These are phyloP conservation scores for Orbilia quercus DNA, from an alignment of 2,329 filamentous ascomycete species.

Conservation along the genomic window DNA sequence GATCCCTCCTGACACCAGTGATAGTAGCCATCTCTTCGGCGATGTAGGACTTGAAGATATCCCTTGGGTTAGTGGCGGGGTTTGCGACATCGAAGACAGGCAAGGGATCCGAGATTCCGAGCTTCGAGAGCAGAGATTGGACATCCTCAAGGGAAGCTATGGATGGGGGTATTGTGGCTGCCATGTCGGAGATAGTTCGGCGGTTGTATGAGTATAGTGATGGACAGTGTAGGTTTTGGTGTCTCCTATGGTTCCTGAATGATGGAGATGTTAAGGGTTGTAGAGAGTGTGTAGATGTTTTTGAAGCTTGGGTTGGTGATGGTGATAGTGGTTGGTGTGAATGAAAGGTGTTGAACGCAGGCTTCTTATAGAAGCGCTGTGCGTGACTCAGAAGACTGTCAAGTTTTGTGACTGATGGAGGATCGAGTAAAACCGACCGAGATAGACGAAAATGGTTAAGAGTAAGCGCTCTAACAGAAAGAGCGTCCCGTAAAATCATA, in stretches of 20 bases:
- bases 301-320: conserved; percentile 16
- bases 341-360: conserved; percentile 18
- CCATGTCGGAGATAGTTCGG: conserved; percentile 36
- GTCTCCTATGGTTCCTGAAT: background rate
- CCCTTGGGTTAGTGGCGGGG: conserved; percentile 78
- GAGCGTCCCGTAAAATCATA: conserved; percentile 23
- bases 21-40: conserved; percentile 75
- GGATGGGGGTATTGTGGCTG: conserved; percentile 46
- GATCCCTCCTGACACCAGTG: conserved; percentile 75
- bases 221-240: background rate
- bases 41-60: conserved; percentile 82
- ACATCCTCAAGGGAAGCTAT: conserved; percentile 59
- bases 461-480: conserved; percentile 18
- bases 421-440: background rate
- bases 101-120: conserved; percentile 58
- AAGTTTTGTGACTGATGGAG: background rate
- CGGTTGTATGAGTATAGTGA: background rate
- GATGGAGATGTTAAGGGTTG: too few species aligned
- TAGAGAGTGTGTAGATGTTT: conserved; percentile 1
- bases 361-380: conserved; percentile 9
- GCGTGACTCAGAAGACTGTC: conserved; percentile 41
- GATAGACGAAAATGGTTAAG: conserved; percentile 15
- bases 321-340: background rate
- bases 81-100: conserved; percentile 68
- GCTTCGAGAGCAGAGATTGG: conserved; percentile 57